Evolutionary conservation across 257 asterid genomes (phyloP).

Genomic region (Solanum bulbocastanum): DNA sequence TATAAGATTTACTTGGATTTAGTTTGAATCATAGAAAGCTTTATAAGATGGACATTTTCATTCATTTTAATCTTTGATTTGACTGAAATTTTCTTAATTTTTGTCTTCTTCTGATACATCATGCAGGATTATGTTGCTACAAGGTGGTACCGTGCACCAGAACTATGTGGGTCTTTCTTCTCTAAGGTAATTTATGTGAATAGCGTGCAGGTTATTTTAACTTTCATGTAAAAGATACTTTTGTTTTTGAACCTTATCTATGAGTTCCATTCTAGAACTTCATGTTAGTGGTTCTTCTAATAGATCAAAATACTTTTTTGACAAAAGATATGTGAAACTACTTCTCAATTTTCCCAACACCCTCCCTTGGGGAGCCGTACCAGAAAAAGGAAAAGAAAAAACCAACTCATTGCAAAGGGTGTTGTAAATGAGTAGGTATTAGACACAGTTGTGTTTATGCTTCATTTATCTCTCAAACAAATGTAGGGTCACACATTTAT

Average conservation of each 20-base stretch:
- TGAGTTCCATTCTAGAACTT: background rate
- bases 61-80: background rate
- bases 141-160: conserved; percentile 98
- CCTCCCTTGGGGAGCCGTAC: background rate
- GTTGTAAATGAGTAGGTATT: background rate
- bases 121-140: conserved; percentile 97
- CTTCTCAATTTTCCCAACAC: background rate
- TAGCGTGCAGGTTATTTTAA: conserved; percentile 1
- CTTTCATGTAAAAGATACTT: background rate
- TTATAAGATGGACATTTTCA: background rate
- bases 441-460: background rate
- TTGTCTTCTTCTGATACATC: background rate
- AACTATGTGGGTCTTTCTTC: conserved; percentile 92
- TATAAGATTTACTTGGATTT: background rate
- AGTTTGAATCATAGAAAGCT: background rate
- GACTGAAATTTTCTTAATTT: background rate
- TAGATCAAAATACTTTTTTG: background rate
- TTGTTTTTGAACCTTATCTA: background rate
- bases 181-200: conserved; percentile 52
- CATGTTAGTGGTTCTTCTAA: background rate
- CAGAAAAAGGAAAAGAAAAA: background rate
- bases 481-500: background rate
- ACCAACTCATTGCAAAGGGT: background rate
- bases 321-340: background rate
- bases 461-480: background rate